Evolutionary conservation across 2,329 filamentous ascomycete species (phyloP), one percentile per base, ranked within the genome.

Genomic region (Hirsutella minnesotensis): DNA sequence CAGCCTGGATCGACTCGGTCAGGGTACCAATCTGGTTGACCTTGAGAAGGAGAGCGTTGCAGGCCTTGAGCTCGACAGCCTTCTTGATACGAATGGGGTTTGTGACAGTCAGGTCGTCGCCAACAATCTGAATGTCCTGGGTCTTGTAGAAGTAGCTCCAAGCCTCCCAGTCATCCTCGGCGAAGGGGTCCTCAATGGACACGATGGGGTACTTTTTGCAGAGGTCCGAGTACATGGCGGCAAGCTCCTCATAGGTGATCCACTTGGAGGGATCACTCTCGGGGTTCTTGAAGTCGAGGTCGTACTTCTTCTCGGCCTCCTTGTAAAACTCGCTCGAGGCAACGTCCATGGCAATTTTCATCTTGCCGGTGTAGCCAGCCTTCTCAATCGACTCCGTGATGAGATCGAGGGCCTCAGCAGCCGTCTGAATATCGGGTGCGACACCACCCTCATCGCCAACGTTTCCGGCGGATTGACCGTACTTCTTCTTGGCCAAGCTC

Each of bases 101-200:
- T 70, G 92, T 98, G 69, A 98, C 92, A 54, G 92, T 96, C 78
- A 98, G 71, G 65, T 98, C 92, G 64, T 98, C 92, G 74, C 83
- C 92, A 55, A 98, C 92, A 64, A 98, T 88, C 79, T 98, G 92
- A 77, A 94, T 89, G 70, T 95, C 82, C 63, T 87, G 88, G 59
- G 86, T 92, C 85, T 95, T 95, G 84, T 84, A 95, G 83, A 96
- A 98, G 83, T 96, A 95, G 81, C 86, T 94, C 92, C 92, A 98
- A 49, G 92, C 92, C 80, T 96, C 90, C 92, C 92, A 98, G 77
- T 98, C 92, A 62, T 96, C 92, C 80, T 98, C 92, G 52, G 87
- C 90, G 72, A 98, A 98, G 64, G 92, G 92, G 67, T 98, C 92
- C 75, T 98, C 92, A 58, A 98, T 96, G 69, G 80, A 86, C 72